Evolutionary conservation across 2,329 filamentous ascomycete genomes (phyloP).

Genomic region (Neonectria neomacrospora): DNA sequence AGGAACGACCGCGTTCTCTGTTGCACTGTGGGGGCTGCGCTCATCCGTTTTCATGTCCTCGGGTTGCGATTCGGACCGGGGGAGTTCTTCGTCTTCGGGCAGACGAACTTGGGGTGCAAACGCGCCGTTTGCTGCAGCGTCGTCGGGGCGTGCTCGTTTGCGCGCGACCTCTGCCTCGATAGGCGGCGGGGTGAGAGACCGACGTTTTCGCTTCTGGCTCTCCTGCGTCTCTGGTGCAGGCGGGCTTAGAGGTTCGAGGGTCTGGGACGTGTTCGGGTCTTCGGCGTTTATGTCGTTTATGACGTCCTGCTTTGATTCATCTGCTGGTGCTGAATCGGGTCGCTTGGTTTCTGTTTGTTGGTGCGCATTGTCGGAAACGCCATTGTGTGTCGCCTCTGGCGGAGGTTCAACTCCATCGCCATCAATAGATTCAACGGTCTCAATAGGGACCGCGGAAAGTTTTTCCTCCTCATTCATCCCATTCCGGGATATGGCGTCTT

Average conservation of each 20-base stretch:
- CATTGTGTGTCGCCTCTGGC: conserved; percentile 24
- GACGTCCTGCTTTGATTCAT: conserved; percentile 16
- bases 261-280: conserved; percentile 25
- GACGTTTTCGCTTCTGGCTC: conserved; percentile 73
- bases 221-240: conserved; percentile 52
- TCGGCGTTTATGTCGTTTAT: conserved; percentile 19
- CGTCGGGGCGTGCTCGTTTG: conserved; percentile 65
- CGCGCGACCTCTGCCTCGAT: conserved; percentile 62
- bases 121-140: conserved; percentile 27
- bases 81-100: conserved; percentile 30
- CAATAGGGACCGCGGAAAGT: neutral
- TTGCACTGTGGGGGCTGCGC: conserved; percentile 23
- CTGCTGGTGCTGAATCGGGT: conserved; percentile 13
- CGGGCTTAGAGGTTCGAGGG: conserved; percentile 22
- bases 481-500: conserved; percentile 12
- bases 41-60: conserved; percentile 30
- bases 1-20: conserved; percentile 18
- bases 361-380: conserved; percentile 17
- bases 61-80: conserved; percentile 22
- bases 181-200: conserved; percentile 70
- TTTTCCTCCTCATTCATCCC: conserved; percentile 6
- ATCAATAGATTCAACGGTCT: conserved; percentile 14
- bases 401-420: conserved; percentile 11
- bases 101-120: conserved; percentile 18
- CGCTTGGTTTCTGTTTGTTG: conserved; percentile 8